Percentiles rank a stretch among this genome's conserved stretches.
These are phyloP conservation scores for Lachnellula hyalina DNA, from an alignment of 2,329 filamentous ascomycete genomes.

Conservation along the genomic window DNA sequence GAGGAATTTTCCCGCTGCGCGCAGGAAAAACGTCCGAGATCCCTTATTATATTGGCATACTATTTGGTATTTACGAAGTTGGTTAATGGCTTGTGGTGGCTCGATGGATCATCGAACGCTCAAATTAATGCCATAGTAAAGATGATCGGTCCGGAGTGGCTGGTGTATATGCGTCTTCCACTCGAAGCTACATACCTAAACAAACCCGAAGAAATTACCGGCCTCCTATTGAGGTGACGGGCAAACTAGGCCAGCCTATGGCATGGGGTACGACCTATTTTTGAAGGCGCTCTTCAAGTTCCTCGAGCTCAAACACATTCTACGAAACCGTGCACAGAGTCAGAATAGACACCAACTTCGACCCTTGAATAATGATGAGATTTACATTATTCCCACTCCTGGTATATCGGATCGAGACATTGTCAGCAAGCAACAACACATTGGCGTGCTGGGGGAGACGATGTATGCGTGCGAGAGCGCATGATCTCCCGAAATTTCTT, in stretches of 20 bases:
- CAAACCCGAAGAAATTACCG: slow-evolving; percentile 17
- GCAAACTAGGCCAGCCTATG: not conserved
- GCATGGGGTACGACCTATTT: not conserved
- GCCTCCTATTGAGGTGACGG: slow-evolving; percentile 18
- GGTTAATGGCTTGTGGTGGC: slow-evolving; percentile 18
- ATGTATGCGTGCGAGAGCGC: too few relatives aligned
- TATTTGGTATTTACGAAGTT: slow-evolving; percentile 21
- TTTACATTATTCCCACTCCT: too few relatives aligned
- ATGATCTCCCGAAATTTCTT: too few relatives aligned
- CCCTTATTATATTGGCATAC: slow-evolving; percentile 18
- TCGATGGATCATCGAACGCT: slow-evolving; percentile 15
- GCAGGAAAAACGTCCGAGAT: slow-evolving; percentile 13
- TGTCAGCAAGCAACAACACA: too few relatives aligned
- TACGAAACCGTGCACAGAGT: too few relatives aligned
- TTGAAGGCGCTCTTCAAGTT: not conserved
- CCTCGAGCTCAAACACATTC: too few relatives aligned
- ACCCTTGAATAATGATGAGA: too few relatives aligned
- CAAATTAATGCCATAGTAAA: slow-evolving; percentile 11
- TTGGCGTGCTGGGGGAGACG: too few relatives aligned
- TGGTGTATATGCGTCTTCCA: slow-evolving; percentile 10
- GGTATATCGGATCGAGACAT: too few relatives aligned
- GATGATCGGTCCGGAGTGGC: slow-evolving; percentile 10
- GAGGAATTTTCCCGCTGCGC: slow-evolving; percentile 15
- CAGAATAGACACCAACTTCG: too few relatives aligned
- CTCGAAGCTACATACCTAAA: slow-evolving; percentile 3